Evolutionary conservation across 371 early-diverging fungal species (phyloP).

Genomic region (Syncephalastrum contaminatum): DNA sequence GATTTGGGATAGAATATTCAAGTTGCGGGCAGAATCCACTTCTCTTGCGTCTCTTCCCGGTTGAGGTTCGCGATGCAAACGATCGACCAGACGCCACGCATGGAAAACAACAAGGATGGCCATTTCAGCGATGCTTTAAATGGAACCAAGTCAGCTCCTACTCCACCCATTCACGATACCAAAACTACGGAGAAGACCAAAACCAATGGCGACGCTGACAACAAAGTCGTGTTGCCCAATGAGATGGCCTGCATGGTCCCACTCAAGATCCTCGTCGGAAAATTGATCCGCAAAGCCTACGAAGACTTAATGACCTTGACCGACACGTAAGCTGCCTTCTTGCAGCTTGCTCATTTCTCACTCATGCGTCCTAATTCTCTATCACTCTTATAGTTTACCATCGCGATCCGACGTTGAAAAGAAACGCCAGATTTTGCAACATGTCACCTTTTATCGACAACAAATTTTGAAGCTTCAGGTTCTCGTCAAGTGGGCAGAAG

Average conservation of each 20-base stretch:
- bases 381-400: constrained; percentile 40
- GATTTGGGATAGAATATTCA: too few species aligned
- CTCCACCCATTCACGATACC: too few species aligned
- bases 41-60: too few species aligned
- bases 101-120: constrained; percentile 2
- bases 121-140: constrained; percentile 5
- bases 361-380: background rate
- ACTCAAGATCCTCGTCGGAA: constrained; percentile 53
- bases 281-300: constrained; percentile 54
- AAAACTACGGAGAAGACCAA: too few species aligned
- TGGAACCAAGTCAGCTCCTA: background rate
- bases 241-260: constrained; percentile 63
- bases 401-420: constrained; percentile 58
- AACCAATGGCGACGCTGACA: constrained; percentile 11
- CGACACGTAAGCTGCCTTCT: constrained; percentile 51
- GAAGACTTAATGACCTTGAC: constrained; percentile 57
- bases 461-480: constrained; percentile 66
- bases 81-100: too few species aligned
- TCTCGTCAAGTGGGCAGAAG: constrained; percentile 72
- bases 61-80: too few species aligned
- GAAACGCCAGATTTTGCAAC: constrained; percentile 58
- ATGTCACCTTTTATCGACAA: constrained; percentile 56
- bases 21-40: too few species aligned
- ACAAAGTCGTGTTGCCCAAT: constrained; percentile 37
- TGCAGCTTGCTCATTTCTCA: constrained; percentile 3